Evolutionary conservation across 805 yeast species (phyloP).

Genomic region (Vanderwaltozyma yarrowii): DNA sequence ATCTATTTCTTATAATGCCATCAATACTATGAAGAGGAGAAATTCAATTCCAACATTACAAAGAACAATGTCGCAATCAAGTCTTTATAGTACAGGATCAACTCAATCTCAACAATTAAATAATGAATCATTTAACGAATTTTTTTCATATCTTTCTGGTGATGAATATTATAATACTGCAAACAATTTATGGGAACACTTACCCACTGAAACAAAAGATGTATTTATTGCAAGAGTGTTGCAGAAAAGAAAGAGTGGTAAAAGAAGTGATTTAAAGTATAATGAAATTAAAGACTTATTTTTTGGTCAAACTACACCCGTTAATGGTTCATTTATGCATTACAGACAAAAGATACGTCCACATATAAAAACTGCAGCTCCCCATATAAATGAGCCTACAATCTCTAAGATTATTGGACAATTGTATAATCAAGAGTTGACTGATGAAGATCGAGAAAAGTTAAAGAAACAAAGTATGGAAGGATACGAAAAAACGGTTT

Average conservation of each 20-base stretch:
- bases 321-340: too few relatives aligned
- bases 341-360: too few relatives aligned
- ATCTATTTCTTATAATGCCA: conserved; percentile 10
- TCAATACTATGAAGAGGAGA: conserved; percentile 3
- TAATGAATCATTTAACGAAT: conserved; percentile 7
- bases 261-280: neutral
- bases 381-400: too few relatives aligned
- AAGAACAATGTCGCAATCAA: conserved; percentile 9
- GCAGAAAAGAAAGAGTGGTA: neutral
- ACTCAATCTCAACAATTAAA: neutral
- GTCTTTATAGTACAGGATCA: conserved; percentile 9
- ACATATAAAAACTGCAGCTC: too few relatives aligned
- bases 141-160: conserved; percentile 2
- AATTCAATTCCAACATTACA: conserved; percentile 4
- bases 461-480: neutral
- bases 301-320: too few relatives aligned
- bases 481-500: neutral
- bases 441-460: too few relatives aligned
- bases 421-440: too few relatives aligned
- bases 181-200: conserved; percentile 5
- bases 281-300: neutral
- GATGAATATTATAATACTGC: conserved; percentile 1
- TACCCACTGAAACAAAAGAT: conserved; percentile 7
- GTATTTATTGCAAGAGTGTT: conserved; percentile 6
- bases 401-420: too few relatives aligned